These are phyloP conservation scores for Colletotrichum lentis DNA, from an alignment of 2,329 filamentous ascomycete genomes.

Conservation along the genomic window DNA sequence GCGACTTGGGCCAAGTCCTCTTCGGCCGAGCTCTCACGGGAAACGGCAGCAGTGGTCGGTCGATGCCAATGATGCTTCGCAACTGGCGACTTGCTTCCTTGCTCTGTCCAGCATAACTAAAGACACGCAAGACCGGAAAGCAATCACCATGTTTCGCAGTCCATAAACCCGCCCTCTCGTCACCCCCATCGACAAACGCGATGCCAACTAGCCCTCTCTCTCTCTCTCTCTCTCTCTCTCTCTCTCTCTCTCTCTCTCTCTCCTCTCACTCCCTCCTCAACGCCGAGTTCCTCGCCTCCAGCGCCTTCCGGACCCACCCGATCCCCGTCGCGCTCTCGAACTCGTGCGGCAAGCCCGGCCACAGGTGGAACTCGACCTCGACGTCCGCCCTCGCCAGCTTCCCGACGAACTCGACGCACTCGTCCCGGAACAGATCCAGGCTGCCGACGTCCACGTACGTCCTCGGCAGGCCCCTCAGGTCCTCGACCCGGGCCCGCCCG, in stretches of 20 bases:
- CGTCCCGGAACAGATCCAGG: constrained; percentile 51
- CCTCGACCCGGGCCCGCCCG: constrained; percentile 38
- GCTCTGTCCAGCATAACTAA: too few species aligned
- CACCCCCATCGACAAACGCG: too few species aligned
- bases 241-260: too few species aligned
- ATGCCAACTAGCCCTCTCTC: too few species aligned
- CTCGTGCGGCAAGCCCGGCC: constrained; percentile 51
- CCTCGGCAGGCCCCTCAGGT: constrained; percentile 45
- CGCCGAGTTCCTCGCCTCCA: constrained; percentile 40
- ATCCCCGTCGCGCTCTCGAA: constrained; percentile 43
- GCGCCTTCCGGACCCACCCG: constrained; percentile 40
- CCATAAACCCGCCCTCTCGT: background rate
- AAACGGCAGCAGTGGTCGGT: too few species aligned
- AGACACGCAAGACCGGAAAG: too few species aligned
- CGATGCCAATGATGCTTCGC: too few species aligned
- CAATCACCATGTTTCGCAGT: too few species aligned
- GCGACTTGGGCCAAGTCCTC: too few species aligned
- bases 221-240: too few species aligned
- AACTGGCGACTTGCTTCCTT: too few species aligned
- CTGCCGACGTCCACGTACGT: constrained; percentile 52
- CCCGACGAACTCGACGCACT: constrained; percentile 46
- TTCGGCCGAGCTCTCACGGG: too few species aligned
- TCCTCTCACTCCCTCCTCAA: constrained; percentile 17
- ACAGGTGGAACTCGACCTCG: constrained; percentile 52
- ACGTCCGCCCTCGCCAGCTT: constrained; percentile 46